Percentiles rank a stretch among this genome's conserved stretches.
phyloP scores from a whole-genome alignment of 306 rosid species.

The Ormosia semicastrata region DNA sequence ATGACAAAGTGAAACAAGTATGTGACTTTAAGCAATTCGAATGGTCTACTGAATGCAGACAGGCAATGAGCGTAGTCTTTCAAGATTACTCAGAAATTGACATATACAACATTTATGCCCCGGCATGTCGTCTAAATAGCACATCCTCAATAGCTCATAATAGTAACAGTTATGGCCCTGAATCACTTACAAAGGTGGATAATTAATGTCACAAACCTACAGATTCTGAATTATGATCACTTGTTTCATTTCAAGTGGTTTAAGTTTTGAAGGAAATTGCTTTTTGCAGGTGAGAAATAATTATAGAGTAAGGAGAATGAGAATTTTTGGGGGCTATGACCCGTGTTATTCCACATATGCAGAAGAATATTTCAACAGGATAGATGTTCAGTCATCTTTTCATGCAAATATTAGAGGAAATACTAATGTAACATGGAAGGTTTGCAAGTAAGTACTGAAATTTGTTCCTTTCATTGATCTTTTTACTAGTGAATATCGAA shows the following conservation, averaged over 20 bases:
- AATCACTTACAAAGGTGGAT: slow-evolving; percentile 36
- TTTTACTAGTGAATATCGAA: not conserved
- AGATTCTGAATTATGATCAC: not conserved
- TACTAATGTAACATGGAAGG: slow-evolving; percentile 33
- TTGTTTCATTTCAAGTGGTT: not conserved
- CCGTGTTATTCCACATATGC: slow-evolving; percentile 55
- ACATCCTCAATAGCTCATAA: slow-evolving; percentile 28
- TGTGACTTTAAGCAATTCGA: slow-evolving; percentile 45
- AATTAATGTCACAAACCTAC: not conserved
- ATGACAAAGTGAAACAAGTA: slow-evolving; percentile 43
- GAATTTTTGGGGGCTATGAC: slow-evolving; percentile 57
- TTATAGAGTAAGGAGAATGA: slow-evolving; percentile 31
- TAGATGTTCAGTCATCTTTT: slow-evolving; percentile 49
- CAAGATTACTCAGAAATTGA: slow-evolving; percentile 49
- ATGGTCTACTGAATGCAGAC: slow-evolving; percentile 52
- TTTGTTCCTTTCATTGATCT: not conserved
- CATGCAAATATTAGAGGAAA: slow-evolving; percentile 33
- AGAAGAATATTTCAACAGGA: slow-evolving; percentile 47
- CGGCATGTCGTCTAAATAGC: slow-evolving; percentile 33
- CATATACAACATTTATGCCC: slow-evolving; percentile 60
- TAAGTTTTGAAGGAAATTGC: not conserved
- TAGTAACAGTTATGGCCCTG: not conserved
- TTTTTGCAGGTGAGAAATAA: slow-evolving; percentile 34
- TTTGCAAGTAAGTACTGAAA: slow-evolving; percentile 46
- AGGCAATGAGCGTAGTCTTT: slow-evolving; percentile 39